phyloP scores from a whole-genome alignment of 1,139 yeast genomes.

The Suzukiozyma palmioleophila region DNA sequence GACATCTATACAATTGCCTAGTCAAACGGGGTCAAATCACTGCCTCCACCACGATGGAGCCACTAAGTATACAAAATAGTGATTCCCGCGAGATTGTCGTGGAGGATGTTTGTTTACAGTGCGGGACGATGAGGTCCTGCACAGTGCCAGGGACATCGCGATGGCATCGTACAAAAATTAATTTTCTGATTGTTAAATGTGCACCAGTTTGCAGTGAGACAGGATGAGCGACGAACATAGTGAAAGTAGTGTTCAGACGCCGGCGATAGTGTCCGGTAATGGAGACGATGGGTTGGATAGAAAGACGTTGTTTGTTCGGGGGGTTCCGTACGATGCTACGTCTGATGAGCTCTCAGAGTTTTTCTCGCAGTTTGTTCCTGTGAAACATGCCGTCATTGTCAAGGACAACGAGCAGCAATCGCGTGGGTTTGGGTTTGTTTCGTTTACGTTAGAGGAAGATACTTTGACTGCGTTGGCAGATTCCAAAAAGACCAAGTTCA shows the following conservation, averaged over 20 bases:
- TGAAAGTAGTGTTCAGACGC: background rate
- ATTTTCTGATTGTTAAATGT: background rate
- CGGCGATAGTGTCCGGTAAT: slow-evolving; percentile 5
- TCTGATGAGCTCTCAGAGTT: slow-evolving; percentile 76
- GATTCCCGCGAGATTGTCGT: too few species aligned
- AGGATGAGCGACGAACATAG: slow-evolving; percentile 9
- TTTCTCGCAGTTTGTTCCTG: slow-evolving; percentile 91
- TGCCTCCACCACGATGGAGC: too few species aligned
- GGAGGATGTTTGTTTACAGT: too few species aligned
- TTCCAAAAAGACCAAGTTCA: slow-evolving; percentile 62
- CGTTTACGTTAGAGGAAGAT: slow-evolving; percentile 83
- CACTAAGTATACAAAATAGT: too few species aligned
- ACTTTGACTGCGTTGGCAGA: slow-evolving; percentile 70
- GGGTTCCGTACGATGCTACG: slow-evolving; percentile 77
- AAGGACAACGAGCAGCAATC: slow-evolving; percentile 70
- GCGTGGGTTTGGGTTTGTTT: slow-evolving; percentile 94
- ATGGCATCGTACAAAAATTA: slow-evolving; percentile 3
- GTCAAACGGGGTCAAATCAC: too few species aligned
- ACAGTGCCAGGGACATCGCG: slow-evolving; percentile 1
- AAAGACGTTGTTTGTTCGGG: slow-evolving; percentile 76
- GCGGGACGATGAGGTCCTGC: background rate
- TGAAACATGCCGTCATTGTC: slow-evolving; percentile 91
- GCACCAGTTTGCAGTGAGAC: background rate
- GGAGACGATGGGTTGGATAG: slow-evolving; percentile 36
- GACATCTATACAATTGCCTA: background rate